Evolutionary conservation across 192 early-diverging fungal genomes (phyloP).

Genomic region (Entophlyctis luteolus): DNA sequence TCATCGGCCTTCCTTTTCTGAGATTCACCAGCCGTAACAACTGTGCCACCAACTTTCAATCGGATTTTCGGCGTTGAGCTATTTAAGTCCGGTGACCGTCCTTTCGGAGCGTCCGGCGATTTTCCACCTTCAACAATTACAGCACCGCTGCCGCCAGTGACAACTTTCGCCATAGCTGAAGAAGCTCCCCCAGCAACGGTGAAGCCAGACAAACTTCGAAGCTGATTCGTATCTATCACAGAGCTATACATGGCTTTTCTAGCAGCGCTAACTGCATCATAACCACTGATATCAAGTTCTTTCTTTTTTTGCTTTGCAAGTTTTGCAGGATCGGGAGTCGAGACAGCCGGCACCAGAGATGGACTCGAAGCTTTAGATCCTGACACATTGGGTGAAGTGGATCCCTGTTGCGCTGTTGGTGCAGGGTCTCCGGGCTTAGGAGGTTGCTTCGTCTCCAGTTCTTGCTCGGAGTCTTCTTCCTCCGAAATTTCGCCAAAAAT

Average conservation of each 20-base stretch:
- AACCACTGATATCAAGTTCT: conserved; percentile 9
- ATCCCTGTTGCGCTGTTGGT: not conserved
- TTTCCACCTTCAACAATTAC: not conserved
- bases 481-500: conserved; percentile 27
- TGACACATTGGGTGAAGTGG: not conserved
- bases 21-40: too few species aligned
- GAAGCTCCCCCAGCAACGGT: not conserved
- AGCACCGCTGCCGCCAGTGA: not conserved
- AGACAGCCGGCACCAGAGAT: not conserved
- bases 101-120: too few species aligned
- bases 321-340: not conserved
- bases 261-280: conserved; percentile 9
- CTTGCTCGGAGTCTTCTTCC: conserved; percentile 17
- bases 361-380: conserved; percentile 3
- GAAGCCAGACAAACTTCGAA: not conserved
- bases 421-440: not conserved
- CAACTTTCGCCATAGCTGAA: not conserved
- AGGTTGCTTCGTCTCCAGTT: not conserved
- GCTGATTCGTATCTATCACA: not conserved
- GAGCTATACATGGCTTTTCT: conserved; percentile 18
- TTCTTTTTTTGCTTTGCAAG: conserved; percentile 12
- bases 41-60: not conserved
- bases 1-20: too few species aligned
- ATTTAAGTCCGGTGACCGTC: too few species aligned
- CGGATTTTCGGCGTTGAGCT: not conserved